Evolutionary conservation across 176 grass and related monocot genomes (phyloP).

Genomic region (Bromus sterilis): DNA sequence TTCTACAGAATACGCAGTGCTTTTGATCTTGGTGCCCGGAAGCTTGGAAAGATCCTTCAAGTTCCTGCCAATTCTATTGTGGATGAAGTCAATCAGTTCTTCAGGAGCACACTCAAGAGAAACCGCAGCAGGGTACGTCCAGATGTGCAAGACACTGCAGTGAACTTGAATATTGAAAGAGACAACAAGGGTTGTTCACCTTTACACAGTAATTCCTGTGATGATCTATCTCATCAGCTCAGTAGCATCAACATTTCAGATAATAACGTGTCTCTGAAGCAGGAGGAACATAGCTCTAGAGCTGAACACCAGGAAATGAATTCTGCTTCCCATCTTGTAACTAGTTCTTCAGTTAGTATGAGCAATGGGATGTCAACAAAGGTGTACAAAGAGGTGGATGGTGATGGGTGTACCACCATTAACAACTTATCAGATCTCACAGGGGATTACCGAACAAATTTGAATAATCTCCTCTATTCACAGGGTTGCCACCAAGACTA

Average conservation of each 20-base stretch:
- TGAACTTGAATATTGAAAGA: slow-evolving; percentile 22
- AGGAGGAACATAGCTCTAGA: slow-evolving; percentile 1
- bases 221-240: slow-evolving; percentile 21
- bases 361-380: background rate
- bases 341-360: background rate
- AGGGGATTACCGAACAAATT: slow-evolving; percentile 42
- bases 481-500: slow-evolving; percentile 32
- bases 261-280: slow-evolving; percentile 15
- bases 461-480: slow-evolving; percentile 49
- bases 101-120: slow-evolving; percentile 63
- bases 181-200: background rate
- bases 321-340: slow-evolving; percentile 18
- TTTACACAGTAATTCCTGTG: slow-evolving; percentile 4
- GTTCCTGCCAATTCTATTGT: slow-evolving; percentile 29
- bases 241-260: slow-evolving; percentile 43
- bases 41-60: slow-evolving; percentile 68
- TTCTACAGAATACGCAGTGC: slow-evolving; percentile 84
- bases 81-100: slow-evolving; percentile 72
- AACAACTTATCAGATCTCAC: slow-evolving; percentile 32
- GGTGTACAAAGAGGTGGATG: background rate
- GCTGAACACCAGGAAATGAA: slow-evolving; percentile 12
- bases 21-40: slow-evolving; percentile 75
- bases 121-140: slow-evolving; percentile 40
- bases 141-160: slow-evolving; percentile 22
- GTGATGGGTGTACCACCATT: background rate